Evolutionary conservation across 1,284 basidiomycete genomes (phyloP).

Genomic region (Malassezia arunalokei): DNA sequence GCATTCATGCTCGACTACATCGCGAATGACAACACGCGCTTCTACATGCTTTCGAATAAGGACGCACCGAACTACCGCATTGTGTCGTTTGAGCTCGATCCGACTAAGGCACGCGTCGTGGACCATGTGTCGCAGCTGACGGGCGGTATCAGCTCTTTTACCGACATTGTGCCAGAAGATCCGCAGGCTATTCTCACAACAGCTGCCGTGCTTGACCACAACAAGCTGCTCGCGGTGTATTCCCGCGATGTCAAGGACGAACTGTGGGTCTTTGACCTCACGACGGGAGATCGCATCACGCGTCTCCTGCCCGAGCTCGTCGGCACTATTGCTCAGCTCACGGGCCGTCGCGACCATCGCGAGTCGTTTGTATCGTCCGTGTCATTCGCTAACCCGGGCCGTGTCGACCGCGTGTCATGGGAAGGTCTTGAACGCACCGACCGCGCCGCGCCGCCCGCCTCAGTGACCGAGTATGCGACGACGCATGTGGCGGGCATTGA

Average conservation of each 20-base stretch:
- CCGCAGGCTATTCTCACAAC: constrained; percentile 55
- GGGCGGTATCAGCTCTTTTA: constrained; percentile 43
- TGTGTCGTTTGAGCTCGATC: constrained; percentile 26
- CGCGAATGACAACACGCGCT: constrained; percentile 33
- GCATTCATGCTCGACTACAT: constrained; percentile 31
- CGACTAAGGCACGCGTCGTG: constrained; percentile 17
- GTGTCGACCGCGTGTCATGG: constrained; percentile 48
- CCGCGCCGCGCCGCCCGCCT: constrained; percentile 17
- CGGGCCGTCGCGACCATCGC: constrained; percentile 53
- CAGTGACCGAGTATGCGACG: constrained; percentile 56
- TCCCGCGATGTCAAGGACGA: constrained; percentile 72
- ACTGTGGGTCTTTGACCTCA: constrained; percentile 60
- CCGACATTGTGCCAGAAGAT: constrained; percentile 63
- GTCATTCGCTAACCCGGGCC: constrained; percentile 64
- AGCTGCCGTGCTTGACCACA: constrained; percentile 52
- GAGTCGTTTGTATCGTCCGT: constrained; percentile 60
- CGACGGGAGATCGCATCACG: constrained; percentile 53
- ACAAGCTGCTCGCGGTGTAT: constrained; percentile 59
- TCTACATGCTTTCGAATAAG: constrained; percentile 43
- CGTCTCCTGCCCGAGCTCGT: constrained; percentile 59
- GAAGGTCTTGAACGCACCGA: constrained; percentile 29
- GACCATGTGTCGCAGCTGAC: constrained; percentile 28
- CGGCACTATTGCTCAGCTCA: constrained; percentile 55
- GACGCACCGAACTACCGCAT: constrained; percentile 39
- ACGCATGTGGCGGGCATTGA: constrained; percentile 59